Conservation (phyloP, 257 asterid species). For the Forsythia viridissima region DNA sequence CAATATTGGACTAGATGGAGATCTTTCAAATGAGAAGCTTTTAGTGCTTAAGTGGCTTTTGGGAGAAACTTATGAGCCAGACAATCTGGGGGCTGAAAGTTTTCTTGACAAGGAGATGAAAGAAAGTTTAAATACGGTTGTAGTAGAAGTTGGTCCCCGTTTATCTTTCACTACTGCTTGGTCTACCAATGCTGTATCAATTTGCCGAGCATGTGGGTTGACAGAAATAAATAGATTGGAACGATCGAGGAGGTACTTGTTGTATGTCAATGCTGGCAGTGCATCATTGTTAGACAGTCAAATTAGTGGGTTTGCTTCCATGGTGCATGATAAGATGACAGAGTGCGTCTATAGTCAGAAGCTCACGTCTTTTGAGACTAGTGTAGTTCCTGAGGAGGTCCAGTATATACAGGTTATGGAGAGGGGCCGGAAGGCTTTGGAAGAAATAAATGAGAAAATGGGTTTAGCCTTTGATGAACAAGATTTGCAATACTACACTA, state of each 20-base stretch:
- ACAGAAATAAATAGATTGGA: slow-evolving; percentile 73
- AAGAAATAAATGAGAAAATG: slow-evolving; percentile 82
- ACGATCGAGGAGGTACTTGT: slow-evolving; percentile 74
- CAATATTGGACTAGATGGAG: slow-evolving; percentile 66
- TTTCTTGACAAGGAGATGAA: slow-evolving; percentile 56
- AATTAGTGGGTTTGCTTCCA: slow-evolving; percentile 65
- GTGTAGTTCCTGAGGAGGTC: slow-evolving; percentile 71
- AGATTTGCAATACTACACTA: slow-evolving; percentile 82
- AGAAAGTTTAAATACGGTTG: slow-evolving; percentile 28
- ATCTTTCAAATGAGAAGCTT: slow-evolving; percentile 54
- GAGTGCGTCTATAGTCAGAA: slow-evolving; percentile 72
- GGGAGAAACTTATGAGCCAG: slow-evolving; percentile 87
- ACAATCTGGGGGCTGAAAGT: slow-evolving; percentile 61
- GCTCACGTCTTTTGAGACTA: slow-evolving; percentile 75
- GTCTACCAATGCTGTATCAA: slow-evolving; percentile 93
- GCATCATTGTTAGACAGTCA: slow-evolving; percentile 53
- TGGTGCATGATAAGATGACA: slow-evolving; percentile 94
- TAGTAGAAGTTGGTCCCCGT: slow-evolving; percentile 88
- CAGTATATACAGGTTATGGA: slow-evolving; percentile 84
- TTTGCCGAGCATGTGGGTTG: slow-evolving; percentile 83
- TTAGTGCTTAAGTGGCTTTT: slow-evolving; percentile 77
- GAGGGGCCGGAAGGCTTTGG: slow-evolving; percentile 80
- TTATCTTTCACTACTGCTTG: slow-evolving; percentile 93
- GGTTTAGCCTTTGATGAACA: slow-evolving; percentile 96
- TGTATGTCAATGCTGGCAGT: slow-evolving; percentile 53